Base-by-base conservation (phyloP, 163 green algal genomes). In the Chloromonas sp. region DNA sequence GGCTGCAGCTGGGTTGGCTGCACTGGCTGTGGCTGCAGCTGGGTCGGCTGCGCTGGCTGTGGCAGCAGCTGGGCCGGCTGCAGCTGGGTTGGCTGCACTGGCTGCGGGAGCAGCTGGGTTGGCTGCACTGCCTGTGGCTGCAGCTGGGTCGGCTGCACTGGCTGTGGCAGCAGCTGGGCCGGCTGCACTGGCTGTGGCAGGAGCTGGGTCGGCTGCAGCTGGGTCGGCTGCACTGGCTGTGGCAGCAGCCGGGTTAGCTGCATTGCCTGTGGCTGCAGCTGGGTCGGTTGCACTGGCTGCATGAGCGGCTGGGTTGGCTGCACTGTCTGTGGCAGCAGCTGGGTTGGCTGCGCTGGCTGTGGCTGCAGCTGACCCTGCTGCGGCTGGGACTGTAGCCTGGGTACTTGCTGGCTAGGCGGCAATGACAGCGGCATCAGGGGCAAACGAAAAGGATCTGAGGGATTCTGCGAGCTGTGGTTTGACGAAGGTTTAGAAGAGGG, bases 1-100 rank as follows among this genome's bases (percentile, higher is more conserved):
- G 2, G 62, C 58, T 61, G 84, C 71, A 74, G 14, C n/a, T 70
- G 78, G 60, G 83, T 57, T 58, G 59, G 61, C 71, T 71, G 80
- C 79, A 82, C 83, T 79, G 84, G 74, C 71, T 84, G 78, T 11
- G 79, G 83, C 78, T 82, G 83, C n/a, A 62, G 83, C 58, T 86
- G 78, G 8, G 60, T 62, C 61, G 60, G 83, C 77, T 82, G 82
- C 57, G 3, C 0, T 70, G 60, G 82, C 70, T 11, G 66, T 57
- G 2, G 2, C 60, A 58, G 58, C 3, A 2, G 58, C 15, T 84
- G 78, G 60, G 82, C 3, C 8, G 81, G 83, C 78, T 84, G 78
- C 58, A 14, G 77, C 61, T 86, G 83, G 36, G 60, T n/a, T 36
- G 60, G 78, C 77, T 78, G 70, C 57, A 57, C 1, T 70, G 70